Evolutionary conservation across 2,329 filamentous ascomycete species (phyloP).

Genomic region (Neofusicoccum umdonicola): DNA sequence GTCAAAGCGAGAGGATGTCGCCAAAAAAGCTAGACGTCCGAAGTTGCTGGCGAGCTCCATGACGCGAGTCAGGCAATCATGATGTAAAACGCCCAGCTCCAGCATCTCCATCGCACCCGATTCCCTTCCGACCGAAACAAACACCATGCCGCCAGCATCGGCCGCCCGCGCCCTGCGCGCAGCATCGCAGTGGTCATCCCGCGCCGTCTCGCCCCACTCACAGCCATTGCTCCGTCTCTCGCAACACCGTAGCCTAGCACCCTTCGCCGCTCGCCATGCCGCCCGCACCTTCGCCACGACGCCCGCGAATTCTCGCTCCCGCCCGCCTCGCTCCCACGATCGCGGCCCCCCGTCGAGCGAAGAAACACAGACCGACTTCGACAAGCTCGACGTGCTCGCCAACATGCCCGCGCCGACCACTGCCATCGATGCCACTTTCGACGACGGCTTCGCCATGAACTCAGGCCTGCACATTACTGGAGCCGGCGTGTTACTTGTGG

Average conservation of each 20-base stretch:
- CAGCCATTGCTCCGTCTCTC: not conserved
- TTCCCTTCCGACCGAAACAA: not conserved
- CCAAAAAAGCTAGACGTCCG: not conserved
- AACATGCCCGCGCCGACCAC: constrained; percentile 75
- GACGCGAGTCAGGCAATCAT: constrained; percentile 3
- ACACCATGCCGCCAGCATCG: not conserved
- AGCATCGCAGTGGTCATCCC: not conserved
- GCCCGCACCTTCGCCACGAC: not conserved
- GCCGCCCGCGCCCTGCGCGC: not conserved
- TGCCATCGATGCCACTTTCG: constrained; percentile 75
- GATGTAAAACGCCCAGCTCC: constrained; percentile 13
- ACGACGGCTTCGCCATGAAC: constrained; percentile 82
- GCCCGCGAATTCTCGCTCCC: constrained; percentile 18
- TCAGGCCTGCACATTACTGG: constrained; percentile 70
- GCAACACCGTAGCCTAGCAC: not conserved
- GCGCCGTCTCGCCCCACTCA: not conserved
- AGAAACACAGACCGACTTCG: constrained; percentile 70
- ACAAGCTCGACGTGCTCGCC: constrained; percentile 73
- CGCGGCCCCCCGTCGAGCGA: constrained; percentile 61
- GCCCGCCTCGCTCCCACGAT: constrained; percentile 49
- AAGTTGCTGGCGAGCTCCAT: not conserved
- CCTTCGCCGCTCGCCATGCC: not conserved
- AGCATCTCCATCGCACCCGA: not conserved
- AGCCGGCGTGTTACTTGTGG: constrained; percentile 73
- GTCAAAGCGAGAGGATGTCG: not conserved